phyloP scores from a whole-genome alignment of 495 filamentous ascomycete genomes.

The Glarea lozoyensis region DNA sequence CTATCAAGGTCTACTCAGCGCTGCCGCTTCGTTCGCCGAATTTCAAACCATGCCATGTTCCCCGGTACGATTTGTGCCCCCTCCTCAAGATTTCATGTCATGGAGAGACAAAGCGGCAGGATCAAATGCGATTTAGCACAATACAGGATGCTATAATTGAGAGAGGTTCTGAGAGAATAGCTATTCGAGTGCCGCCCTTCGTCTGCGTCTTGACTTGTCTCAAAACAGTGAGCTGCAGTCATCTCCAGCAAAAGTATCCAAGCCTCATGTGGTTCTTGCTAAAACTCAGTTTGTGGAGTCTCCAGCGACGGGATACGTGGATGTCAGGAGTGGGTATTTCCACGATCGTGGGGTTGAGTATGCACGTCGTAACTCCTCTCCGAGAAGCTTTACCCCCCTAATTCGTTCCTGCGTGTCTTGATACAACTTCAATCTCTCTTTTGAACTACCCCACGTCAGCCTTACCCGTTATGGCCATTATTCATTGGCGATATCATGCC shows the following conservation, averaged over 20 bases:
- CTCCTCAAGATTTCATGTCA: no score
- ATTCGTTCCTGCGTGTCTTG: constrained; percentile 14
- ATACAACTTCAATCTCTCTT: neutral
- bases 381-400: neutral
- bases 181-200: no score
- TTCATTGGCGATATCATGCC: neutral
- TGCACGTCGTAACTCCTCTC: neutral
- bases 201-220: no score
- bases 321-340: neutral
- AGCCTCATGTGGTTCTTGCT: neutral
- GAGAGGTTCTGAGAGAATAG: no score
- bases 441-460: constrained; percentile 9
- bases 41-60: no score
- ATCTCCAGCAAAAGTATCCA: neutral
- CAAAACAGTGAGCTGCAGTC: neutral
- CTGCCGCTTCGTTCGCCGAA: no score
- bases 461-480: constrained; percentile 9
- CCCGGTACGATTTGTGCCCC: no score
- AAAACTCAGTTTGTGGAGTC: neutral
- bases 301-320: neutral
- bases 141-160: no score
- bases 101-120: no score
- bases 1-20: no score
- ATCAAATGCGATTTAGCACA: no score
- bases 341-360: neutral